These are phyloP conservation scores for Metschnikowia koreensis DNA, from an alignment of 805 yeast species.

Conservation along the genomic window DNA sequence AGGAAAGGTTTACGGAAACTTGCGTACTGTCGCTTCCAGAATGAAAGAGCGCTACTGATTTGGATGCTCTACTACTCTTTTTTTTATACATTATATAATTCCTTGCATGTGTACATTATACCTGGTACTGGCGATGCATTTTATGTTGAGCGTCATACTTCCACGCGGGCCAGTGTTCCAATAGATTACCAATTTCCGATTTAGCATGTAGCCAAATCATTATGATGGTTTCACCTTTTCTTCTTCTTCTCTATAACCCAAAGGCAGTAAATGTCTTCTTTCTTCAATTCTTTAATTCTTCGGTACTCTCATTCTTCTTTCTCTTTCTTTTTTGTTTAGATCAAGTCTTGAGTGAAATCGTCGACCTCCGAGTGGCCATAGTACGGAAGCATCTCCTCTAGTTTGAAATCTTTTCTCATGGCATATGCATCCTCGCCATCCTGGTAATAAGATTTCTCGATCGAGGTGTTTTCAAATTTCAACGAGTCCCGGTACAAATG, in stretches of 20 bases:
- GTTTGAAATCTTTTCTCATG: conserved; percentile 70
- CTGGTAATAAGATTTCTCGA: conserved; percentile 88
- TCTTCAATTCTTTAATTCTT: no score
- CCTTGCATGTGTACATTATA: conserved; percentile 13
- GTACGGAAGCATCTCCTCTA: conserved; percentile 63
- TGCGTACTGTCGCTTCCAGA: conserved; percentile 95
- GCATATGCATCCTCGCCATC: conserved; percentile 98
- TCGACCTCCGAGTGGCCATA: conserved; percentile 43
- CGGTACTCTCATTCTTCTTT: no score
- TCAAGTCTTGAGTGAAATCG: conserved; percentile 47
- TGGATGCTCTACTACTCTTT: background rate
- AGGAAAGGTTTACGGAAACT: conserved; percentile 95
- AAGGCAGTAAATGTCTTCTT: background rate
- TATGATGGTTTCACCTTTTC: no score
- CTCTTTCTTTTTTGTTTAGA: background rate
- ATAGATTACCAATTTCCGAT: background rate
- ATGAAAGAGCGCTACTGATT: conserved; percentile 87
- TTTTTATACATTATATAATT: background rate
- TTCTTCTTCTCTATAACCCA: background rate
- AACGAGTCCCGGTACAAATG: conserved; percentile 87
- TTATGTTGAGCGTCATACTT: background rate
- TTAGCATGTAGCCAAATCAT: no score
- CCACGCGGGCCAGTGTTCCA: background rate
- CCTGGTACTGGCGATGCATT: background rate
- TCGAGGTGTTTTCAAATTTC: conserved; percentile 73